Evolutionary conservation across 139 green algal genomes (phyloP).

Genomic region (Mesostigma viride): DNA sequence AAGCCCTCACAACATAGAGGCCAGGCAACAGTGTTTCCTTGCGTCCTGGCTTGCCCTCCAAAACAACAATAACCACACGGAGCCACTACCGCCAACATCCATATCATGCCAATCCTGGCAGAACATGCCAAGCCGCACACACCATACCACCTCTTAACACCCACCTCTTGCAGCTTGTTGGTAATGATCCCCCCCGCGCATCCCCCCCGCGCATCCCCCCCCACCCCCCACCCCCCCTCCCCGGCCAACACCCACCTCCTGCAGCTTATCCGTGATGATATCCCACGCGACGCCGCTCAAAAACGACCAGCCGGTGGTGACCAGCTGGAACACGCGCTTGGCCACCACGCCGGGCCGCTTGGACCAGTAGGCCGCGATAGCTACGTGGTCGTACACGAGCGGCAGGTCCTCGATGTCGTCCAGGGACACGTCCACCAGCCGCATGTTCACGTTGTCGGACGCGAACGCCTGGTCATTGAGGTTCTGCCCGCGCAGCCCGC

Average conservation of each 20-base stretch:
- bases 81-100: too few relatives aligned
- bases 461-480: constrained; percentile 79
- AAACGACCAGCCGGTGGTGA: constrained; percentile 65
- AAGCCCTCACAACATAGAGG: too few relatives aligned
- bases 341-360: constrained; percentile 64
- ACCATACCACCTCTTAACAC: too few relatives aligned
- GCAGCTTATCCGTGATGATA: constrained; percentile 39
- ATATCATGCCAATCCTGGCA: too few relatives aligned
- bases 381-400: constrained; percentile 70
- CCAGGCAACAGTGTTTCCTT: too few relatives aligned
- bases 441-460: constrained; percentile 52
- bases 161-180: too few relatives aligned
- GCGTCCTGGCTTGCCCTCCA: too few relatives aligned
- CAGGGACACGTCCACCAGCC: constrained; percentile 43
- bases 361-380: constrained; percentile 77
- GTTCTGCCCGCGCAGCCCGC: constrained; percentile 68
- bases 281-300: constrained; percentile 55
- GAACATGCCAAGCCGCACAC: too few relatives aligned
- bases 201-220: too few relatives aligned
- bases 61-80: too few relatives aligned
- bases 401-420: constrained; percentile 48
- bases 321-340: constrained; percentile 74
- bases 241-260: constrained; percentile 23
- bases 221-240: too few relatives aligned
- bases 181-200: too few relatives aligned